phyloP scores from a whole-genome alignment of 192 early-diverging fungal species.

The Spizellomyces punctatus region DNA sequence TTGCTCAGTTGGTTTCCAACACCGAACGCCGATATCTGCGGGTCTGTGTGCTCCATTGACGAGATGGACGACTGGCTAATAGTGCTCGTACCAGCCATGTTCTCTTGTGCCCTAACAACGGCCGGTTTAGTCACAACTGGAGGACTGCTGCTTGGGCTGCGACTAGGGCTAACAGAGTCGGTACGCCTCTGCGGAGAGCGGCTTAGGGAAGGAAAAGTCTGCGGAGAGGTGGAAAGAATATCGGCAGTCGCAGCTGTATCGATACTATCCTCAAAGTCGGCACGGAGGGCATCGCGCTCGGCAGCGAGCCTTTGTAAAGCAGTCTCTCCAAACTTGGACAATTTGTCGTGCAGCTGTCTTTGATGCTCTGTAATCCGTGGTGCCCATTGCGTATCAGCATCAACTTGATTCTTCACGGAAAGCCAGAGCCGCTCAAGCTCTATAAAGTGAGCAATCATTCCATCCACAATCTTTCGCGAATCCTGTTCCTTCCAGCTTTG shows the following conservation, averaged over 20 bases:
- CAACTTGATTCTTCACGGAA: constrained; percentile 55
- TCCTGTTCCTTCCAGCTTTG: constrained; percentile 74
- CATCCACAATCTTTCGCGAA: constrained; percentile 60
- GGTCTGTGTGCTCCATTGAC: constrained; percentile 32
- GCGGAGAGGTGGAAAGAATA: constrained; percentile 40
- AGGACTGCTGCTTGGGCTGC: constrained; percentile 4
- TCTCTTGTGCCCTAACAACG: neutral
- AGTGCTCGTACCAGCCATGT: neutral
- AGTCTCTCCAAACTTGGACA: constrained; percentile 52
- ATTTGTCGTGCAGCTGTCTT: constrained; percentile 40
- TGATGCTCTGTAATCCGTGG: constrained; percentile 66
- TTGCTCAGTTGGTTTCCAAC: constrained; percentile 57
- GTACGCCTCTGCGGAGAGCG: constrained; percentile 10
- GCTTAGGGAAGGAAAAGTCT: constrained; percentile 38
- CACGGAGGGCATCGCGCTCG: constrained; percentile 11
- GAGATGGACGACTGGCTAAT: neutral
- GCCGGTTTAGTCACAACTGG: neutral
- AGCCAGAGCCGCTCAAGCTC: constrained; percentile 70
- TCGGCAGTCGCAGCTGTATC: constrained; percentile 2
- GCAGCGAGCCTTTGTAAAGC: constrained; percentile 45
- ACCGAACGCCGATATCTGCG: constrained; percentile 37
- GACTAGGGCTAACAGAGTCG: constrained; percentile 35
- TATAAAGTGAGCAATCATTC: constrained; percentile 66
- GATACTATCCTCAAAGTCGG: neutral
- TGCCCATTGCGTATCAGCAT: constrained; percentile 60